Evolutionary conservation across 2,329 filamentous ascomycete species (phyloP), one percentile per base, ranked within the genome.

Genomic region (Macroventuria anomochaeta): DNA sequence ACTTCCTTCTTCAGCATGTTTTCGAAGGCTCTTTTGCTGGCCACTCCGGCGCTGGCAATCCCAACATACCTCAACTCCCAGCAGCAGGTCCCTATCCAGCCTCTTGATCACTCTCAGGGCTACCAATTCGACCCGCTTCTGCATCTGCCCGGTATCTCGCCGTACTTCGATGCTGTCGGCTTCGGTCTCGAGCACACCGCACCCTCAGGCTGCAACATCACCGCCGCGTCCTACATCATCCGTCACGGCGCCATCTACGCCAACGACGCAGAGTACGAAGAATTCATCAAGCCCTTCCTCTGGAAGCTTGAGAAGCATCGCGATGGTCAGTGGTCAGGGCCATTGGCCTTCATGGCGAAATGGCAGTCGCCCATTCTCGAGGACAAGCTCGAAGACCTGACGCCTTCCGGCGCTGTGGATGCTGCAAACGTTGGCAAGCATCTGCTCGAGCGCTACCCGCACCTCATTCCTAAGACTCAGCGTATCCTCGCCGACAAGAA

Each of bases 371-470:
- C 85, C 2, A 74, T 86, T 34, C 79, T 73, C 39, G 76, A 83
- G 18, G 79, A 82, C 11, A 83, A 83, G 58, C 71, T 79, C 2
- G 65, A 69, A 28, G 62, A 69, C 11, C 48, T 69, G 42, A 68
- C 67, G 11, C 67, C 67, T 2, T 65, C 62, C 10, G 68, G 68
- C 21, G 68, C 67, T 0, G 82, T 84, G 52, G 75, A 85, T 7
- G 71, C 87, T 31, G 85, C 84, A 26, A 77, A 80, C 21, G 81
- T 85, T 8, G 85, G 85, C n/a, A 77, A 76, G 38, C 83, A 85
- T 8, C 84, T 88, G 47, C 74, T 82, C 7, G 79, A 80, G 0
- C 80, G 86, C 12, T 77, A 85, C 58, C 82, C 81, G 29, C 72
- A 77, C 13, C 72, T 80, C 12, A 82, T 77, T 2, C 81, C 79